phyloP scores from a whole-genome alignment of 1,139 yeast genomes.

The Wickerhamomyces sp. region DNA sequence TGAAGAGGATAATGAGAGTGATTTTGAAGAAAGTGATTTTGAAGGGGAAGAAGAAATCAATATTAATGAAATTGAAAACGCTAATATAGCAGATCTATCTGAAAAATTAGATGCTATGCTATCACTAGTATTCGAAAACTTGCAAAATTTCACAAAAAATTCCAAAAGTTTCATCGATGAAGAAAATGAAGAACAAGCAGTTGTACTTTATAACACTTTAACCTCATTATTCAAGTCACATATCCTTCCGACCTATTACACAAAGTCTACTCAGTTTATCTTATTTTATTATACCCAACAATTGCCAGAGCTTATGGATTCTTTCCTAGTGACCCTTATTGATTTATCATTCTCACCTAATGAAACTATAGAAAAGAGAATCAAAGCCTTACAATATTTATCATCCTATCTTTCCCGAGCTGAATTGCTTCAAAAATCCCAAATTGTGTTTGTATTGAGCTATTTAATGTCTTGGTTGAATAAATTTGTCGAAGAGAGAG shows the following conservation, averaged over 20 bases:
- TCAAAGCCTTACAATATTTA: slow-evolving; percentile 87
- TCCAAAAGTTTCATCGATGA: slow-evolving; percentile 45
- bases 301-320: slow-evolving; percentile 78
- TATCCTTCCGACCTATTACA: slow-evolving; percentile 87
- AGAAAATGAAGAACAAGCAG: slow-evolving; percentile 46
- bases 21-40: slow-evolving; percentile 24
- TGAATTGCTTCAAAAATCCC: slow-evolving; percentile 61
- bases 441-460: slow-evolving; percentile 72
- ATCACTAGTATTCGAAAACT: slow-evolving; percentile 46
- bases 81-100: slow-evolving; percentile 55
- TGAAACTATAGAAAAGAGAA: slow-evolving; percentile 68
- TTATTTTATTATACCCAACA: slow-evolving; percentile 80
- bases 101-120: slow-evolving; percentile 69
- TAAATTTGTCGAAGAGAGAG: slow-evolving; percentile 77
- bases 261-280: slow-evolving; percentile 83
- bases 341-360: slow-evolving; percentile 73
- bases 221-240: slow-evolving; percentile 76
- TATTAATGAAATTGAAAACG: slow-evolving; percentile 40
- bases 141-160: slow-evolving; percentile 31
- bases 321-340: slow-evolving; percentile 74
- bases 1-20: slow-evolving; percentile 22
- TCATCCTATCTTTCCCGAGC: slow-evolving; percentile 93
- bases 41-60: slow-evolving; percentile 32
- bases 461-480: slow-evolving; percentile 81
- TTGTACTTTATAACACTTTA: slow-evolving; percentile 71